Evolutionary conservation across 805 yeast genomes (phyloP).

Genomic region (Suhomyces sp.): DNA sequence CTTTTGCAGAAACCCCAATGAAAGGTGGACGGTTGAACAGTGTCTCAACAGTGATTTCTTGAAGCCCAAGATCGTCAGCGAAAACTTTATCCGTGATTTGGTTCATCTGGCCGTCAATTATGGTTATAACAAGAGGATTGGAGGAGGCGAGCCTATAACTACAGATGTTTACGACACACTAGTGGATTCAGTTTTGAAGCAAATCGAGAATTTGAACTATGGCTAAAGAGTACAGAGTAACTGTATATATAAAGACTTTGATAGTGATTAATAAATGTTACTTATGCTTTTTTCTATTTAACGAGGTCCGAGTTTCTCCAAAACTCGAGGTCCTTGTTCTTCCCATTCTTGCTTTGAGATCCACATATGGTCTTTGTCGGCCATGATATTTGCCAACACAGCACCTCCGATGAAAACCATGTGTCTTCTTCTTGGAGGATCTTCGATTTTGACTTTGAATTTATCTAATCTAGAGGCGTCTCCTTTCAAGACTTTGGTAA

Average conservation of each 20-base stretch:
- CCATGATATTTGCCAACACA: conserved; percentile 95
- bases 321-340: conserved; percentile 86
- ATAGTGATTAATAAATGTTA: not conserved
- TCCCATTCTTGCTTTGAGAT: conserved; percentile 94
- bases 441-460: conserved; percentile 95
- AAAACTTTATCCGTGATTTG: conserved; percentile 62
- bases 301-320: conserved; percentile 90
- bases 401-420: conserved; percentile 99
- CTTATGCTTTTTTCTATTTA: conserved; percentile 23
- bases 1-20: conserved; percentile 63
- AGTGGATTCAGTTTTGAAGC: conserved; percentile 54
- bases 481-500: conserved; percentile 78
- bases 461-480: conserved; percentile 84
- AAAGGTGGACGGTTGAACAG: conserved; percentile 62
- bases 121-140: conserved; percentile 49
- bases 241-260: not conserved
- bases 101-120: conserved; percentile 74
- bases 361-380: conserved; percentile 99
- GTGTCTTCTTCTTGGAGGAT: conserved; percentile 97
- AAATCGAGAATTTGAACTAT: conserved; percentile 39
- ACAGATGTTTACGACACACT: conserved; percentile 41
- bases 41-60: conserved; percentile 64
- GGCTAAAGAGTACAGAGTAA: conserved; percentile 13
- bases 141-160: conserved; percentile 37
- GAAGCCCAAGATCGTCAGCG: conserved; percentile 70